These are phyloP conservation scores for Triangularia setosa DNA, from an alignment of 2,329 filamentous ascomycete genomes.

Conservation along the genomic window DNA sequence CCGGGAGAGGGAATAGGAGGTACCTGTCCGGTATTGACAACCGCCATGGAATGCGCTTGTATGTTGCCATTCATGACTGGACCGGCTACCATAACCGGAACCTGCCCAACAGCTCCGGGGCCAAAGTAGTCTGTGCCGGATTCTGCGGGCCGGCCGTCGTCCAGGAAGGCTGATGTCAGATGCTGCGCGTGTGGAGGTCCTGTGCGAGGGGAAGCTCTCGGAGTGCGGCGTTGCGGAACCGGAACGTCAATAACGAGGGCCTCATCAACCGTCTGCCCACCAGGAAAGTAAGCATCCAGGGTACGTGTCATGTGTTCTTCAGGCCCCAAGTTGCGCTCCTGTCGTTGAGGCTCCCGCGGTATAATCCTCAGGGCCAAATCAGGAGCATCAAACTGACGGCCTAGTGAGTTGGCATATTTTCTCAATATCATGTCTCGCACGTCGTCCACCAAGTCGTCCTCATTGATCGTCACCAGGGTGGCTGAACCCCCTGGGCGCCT, in stretches of 20 bases:
- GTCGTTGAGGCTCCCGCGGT: conserved; percentile 62
- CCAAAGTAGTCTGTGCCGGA: conserved; percentile 79
- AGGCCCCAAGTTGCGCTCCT: conserved; percentile 70
- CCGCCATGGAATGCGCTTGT: conserved; percentile 56
- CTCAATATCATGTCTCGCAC: conserved; percentile 85
- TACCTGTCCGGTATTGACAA: conserved; percentile 75
- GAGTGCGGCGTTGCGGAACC: conserved; percentile 58
- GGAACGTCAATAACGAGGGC: conserved; percentile 89
- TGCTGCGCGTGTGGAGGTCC: conserved; percentile 42
- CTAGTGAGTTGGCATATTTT: conserved; percentile 92
- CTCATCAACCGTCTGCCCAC: conserved; percentile 82
- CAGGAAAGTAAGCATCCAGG: conserved; percentile 78
- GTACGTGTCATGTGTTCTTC: conserved; percentile 79
- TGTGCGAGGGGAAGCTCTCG: conserved; percentile 70
- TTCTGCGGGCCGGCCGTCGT: conserved; percentile 64
- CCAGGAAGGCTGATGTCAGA: conserved; percentile 51
- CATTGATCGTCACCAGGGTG: conserved; percentile 77
- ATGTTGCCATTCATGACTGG: conserved; percentile 34
- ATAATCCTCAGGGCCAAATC: conserved; percentile 78
- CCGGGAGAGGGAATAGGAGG: conserved; percentile 81
- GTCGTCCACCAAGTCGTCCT: conserved; percentile 92
- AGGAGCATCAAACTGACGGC: conserved; percentile 82
- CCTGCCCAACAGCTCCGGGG: conserved; percentile 47
- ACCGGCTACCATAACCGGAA: conserved; percentile 36
- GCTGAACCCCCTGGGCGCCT: conserved; percentile 80